Base-by-base conservation (phyloP, 257 asterid genomes). In the Gardenia jasminoides region DNA sequence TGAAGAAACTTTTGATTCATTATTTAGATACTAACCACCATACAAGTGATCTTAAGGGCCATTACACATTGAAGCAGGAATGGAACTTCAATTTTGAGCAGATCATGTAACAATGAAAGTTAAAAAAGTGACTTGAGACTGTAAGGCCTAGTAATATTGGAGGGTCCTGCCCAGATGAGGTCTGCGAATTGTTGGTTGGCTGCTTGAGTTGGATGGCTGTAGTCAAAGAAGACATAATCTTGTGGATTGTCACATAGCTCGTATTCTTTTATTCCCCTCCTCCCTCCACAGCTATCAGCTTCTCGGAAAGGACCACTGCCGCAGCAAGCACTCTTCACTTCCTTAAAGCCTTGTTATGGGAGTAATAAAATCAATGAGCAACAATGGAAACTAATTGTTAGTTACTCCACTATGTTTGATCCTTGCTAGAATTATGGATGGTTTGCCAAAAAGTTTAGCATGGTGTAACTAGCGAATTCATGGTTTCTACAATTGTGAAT, bases 261-360 rank as follows among this genome's bases (percentile, higher is more conserved):
- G 24, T 44, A 89, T 12, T 88, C 86, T 79, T 84, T 81, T 6
- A 59, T 84, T 7, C 22, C 44, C 68, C 92, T 85, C 81, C 82
- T 86, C 3, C 92, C 92, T 68, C 96, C 93, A 66, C 93, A 91
- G 82, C 87, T 89, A 77, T 64, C 58, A 10, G 65, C 31, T 43
- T 90, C 96, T 47, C 88, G 81, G 13, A 75, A 87, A 43, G 80
- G 86, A 75, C 96, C 96, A 4, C 80, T 80, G 4, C 96, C 92
- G 70, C 92, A 91, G 67, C 93, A 91, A 11, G 96, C 96, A 75
- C 50, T 83, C 74, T 78, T 78, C 65, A 85, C 87, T 72, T 84
- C 93, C 87, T 79, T 78, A 46, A 88, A 85, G 71, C 96, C 96
- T 91, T 1, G 7, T 72, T 36, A 13, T 72, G 26, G 3, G 6